phyloP scores from a whole-genome alignment of 441 rosid species.

The Codiaeum variegatum region DNA sequence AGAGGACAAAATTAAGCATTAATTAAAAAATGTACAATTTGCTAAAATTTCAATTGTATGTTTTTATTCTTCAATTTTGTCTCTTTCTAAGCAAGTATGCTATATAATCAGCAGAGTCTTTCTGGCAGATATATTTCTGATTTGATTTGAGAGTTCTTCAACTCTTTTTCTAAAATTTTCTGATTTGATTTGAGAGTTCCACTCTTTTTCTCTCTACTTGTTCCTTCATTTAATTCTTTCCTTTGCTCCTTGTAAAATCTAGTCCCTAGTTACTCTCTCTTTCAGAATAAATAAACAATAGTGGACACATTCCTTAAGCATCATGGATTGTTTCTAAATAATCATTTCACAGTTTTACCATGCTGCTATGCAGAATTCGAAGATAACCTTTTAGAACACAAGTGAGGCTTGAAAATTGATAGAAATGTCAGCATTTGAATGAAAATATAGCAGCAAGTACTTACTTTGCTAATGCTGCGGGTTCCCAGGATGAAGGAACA shows the following conservation, averaged over 20 bases:
- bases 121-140: too few species aligned
- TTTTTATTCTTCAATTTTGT: background rate
- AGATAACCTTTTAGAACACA: background rate
- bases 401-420: background rate
- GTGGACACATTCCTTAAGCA: background rate
- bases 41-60: background rate
- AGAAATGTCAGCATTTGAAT: constrained; percentile 3
- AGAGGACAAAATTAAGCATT: too few species aligned
- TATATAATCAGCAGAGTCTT: too few species aligned
- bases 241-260: background rate
- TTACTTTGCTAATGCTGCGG: constrained; percentile 91
- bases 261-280: background rate
- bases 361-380: background rate
- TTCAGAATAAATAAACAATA: background rate
- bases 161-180: background rate
- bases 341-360: background rate
- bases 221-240: background rate
- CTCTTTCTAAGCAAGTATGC: background rate
- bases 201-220: background rate
- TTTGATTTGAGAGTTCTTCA: background rate
- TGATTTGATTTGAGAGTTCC: background rate
- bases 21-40: too few species aligned
- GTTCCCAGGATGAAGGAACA: constrained; percentile 91
- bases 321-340: background rate
- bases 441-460: constrained; percentile 10